Percentiles rank a stretch among this genome's conserved stretches.
Conservation (phyloP, 1,284 basidiomycete genomes). For the Ganoderma lingzhi region DNA sequence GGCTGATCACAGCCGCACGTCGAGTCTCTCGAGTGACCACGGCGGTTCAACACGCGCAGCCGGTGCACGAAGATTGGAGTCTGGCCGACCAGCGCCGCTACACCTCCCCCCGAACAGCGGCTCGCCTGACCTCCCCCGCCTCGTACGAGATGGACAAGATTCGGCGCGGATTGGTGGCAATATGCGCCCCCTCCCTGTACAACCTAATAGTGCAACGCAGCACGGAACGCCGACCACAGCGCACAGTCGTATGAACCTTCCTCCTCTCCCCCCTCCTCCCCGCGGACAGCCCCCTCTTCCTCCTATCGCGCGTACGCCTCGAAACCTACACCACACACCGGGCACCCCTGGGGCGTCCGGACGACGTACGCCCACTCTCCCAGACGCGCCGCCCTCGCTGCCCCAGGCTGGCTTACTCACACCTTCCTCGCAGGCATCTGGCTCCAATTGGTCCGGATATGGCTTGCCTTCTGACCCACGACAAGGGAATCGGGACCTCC, state of each 20-base stretch:
- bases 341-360: constrained; percentile 44
- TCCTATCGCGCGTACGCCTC: constrained; percentile 39
- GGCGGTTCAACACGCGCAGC: constrained; percentile 25
- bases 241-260: constrained; percentile 57
- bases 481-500: constrained; percentile 52
- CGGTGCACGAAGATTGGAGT: constrained; percentile 53
- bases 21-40: constrained; percentile 36
- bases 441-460: constrained; percentile 57
- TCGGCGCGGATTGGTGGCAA: constrained; percentile 47
- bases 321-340: constrained; percentile 34
- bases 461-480: constrained; percentile 69
- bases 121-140: constrained; percentile 64
- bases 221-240: constrained; percentile 44
- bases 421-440: constrained; percentile 46
- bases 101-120: constrained; percentile 59
- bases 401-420: constrained; percentile 59
- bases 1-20: constrained; percentile 36
- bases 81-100: constrained; percentile 70
- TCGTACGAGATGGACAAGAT: constrained; percentile 73
- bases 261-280: constrained; percentile 73
- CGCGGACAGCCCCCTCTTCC: constrained; percentile 69
- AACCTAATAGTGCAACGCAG: constrained; percentile 42
- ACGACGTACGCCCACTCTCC: constrained; percentile 64
- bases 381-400: constrained; percentile 60
- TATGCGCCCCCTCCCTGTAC: constrained; percentile 54